These are phyloP conservation scores for Colletotrichum chlorophyti DNA, from an alignment of 2,329 filamentous ascomycete genomes.

Conservation along the genomic window DNA sequence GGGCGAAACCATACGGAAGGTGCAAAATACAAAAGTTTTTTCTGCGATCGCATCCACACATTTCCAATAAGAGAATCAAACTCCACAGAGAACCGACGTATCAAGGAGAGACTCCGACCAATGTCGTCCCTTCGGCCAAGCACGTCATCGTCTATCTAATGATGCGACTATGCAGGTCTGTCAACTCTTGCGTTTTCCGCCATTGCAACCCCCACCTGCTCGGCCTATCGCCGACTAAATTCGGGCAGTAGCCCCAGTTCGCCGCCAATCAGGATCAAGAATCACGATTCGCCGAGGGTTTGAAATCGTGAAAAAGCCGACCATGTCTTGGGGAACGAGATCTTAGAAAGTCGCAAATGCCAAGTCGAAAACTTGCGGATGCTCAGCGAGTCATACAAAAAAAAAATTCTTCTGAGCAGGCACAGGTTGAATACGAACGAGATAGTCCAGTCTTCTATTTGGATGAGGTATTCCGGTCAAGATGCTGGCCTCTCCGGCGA, in stretches of 20 bases:
- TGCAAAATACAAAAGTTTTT: neutral
- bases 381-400: no score
- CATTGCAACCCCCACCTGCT: neutral
- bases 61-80: slow-evolving; percentile 1
- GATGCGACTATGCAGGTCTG: slow-evolving; percentile 7
- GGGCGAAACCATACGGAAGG: neutral
- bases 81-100: slow-evolving; percentile 3
- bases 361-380: no score
- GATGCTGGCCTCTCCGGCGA: neutral
- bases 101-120: neutral
- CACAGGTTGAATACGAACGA: no score
- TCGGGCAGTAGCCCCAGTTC: neutral
- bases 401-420: no score
- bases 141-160: slow-evolving; percentile 13
- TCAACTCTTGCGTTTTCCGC: neutral
- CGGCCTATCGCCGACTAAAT: neutral
- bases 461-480: no score
- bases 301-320: neutral
- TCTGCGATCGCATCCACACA: neutral
- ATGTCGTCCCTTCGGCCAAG: neutral
- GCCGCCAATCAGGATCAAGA: neutral
- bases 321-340: neutral
- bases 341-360: no score
- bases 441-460: no score
- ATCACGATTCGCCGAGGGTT: neutral